Evolutionary conservation across 2,329 filamentous ascomycete genomes (phyloP), one percentile per base, ranked within the genome.

Genomic region (Xylariaceae sp.): DNA sequence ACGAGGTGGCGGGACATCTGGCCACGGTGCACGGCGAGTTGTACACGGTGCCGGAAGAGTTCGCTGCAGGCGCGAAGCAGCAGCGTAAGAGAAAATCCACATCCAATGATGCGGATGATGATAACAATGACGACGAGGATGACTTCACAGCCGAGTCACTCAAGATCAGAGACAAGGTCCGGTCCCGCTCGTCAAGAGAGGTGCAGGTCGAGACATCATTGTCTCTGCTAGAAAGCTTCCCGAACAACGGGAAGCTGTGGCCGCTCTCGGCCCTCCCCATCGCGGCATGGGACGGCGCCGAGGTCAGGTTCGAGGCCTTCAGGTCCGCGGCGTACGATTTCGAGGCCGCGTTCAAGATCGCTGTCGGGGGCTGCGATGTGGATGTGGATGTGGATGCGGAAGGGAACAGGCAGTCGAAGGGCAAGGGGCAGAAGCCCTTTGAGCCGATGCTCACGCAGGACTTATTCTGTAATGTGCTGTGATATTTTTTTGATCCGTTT

Each of bases 21-120:
- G 78, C 79, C n/a, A 84, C 80, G 1, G 67, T 90, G 1, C 89
- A 96, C 59, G 78, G 74, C 43, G 89, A 96, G 49, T 65, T 94
- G 4, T 80, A 78, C 43, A 74, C 77, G 27, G 57, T 71, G 2
- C 88, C 88, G 0, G 88, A 95, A 59, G 89, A 82, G 53, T 80
- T 76, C n/a, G n/a, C n/a, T n/a, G n/a, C n/a, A n/a, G n/a, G n/a
- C n/a, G n/a, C n/a, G n/a, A n/a, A n/a, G n/a, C n/a, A n/a, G n/a
- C n/a, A n/a, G n/a, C n/a, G n/a, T n/a, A n/a, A n/a, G n/a, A n/a
- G n/a, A n/a, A n/a, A n/a, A 9, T 50, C 55, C n/a, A 33, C 55
- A 11, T 47, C 53, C 9, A 45, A 54, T 8, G 53, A 59, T n/a
- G 51, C 48, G 26, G 43, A 51, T 36, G 50, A 56, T 28, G 47